phyloP scores from a whole-genome alignment of 768 basidiomycete species.

The Kwoniella bestiolae region DNA sequence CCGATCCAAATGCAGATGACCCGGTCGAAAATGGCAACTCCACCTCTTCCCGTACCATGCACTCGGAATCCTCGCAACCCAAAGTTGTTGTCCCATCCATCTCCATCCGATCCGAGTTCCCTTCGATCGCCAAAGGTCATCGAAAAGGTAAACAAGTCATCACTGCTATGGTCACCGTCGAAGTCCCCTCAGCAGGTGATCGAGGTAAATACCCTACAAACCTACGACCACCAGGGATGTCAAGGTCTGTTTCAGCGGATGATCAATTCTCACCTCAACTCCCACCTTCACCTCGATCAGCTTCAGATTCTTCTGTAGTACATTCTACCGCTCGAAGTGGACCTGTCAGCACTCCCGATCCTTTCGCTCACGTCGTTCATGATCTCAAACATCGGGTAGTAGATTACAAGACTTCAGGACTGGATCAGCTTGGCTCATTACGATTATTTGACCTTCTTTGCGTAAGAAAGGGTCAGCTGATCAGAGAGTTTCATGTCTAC shows the following conservation, averaged over 20 bases:
- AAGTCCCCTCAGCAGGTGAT: slow-evolving; percentile 67
- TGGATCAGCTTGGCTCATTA: slow-evolving; percentile 76
- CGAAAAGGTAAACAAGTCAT: slow-evolving; percentile 71
- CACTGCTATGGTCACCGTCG: slow-evolving; percentile 91
- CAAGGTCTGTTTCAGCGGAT: slow-evolving; percentile 12
- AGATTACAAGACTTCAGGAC: slow-evolving; percentile 93
- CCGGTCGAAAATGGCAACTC: slow-evolving; percentile 66
- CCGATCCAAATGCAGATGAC: slow-evolving; percentile 82
- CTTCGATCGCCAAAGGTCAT: slow-evolving; percentile 70
- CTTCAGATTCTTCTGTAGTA: slow-evolving; percentile 16
- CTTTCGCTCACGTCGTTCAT: slow-evolving; percentile 78
- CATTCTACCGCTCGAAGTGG: slow-evolving; percentile 12
- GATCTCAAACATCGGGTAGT: slow-evolving; percentile 88
- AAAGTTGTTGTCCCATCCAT: slow-evolving; percentile 91
- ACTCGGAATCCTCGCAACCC: slow-evolving; percentile 7
- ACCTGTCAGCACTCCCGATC: slow-evolving; percentile 18
- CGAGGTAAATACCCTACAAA: slow-evolving; percentile 41
- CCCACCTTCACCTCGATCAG: slow-evolving; percentile 40
- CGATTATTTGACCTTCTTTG: slow-evolving; percentile 91
- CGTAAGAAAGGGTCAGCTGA: slow-evolving; percentile 83
- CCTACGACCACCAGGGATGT: slow-evolving; percentile 19
- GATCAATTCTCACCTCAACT: slow-evolving; percentile 32
- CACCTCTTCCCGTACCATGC: slow-evolving; percentile 38
- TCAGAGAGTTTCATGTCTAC: slow-evolving; percentile 94
- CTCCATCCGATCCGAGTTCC: slow-evolving; percentile 89